Conservation (phyloP, 2,329 filamentous ascomycete genomes). For the Colletotrichum orchidophilum region DNA sequence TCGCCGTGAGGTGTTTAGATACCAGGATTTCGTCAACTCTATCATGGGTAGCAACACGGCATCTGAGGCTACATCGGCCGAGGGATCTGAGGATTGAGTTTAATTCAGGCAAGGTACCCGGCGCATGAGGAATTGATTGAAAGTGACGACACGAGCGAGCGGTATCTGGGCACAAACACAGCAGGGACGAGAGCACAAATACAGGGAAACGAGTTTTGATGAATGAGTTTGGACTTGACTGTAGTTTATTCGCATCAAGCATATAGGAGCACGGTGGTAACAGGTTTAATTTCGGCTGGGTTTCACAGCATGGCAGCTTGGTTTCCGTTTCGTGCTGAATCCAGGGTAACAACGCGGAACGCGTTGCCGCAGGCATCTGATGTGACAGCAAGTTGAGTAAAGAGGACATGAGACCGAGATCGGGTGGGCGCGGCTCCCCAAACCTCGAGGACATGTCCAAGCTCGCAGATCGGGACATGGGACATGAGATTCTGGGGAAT, state of each 20-base stretch:
- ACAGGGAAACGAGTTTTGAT: conserved; percentile 20
- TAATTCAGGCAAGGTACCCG: background rate
- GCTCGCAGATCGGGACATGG: background rate
- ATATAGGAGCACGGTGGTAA: conserved; percentile 3
- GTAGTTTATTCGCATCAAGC: conserved; percentile 19
- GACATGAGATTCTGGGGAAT: conserved; percentile 7
- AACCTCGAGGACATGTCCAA: background rate
- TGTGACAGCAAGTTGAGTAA: background rate
- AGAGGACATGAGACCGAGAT: background rate
- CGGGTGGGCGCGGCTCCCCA: background rate
- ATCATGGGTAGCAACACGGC: conserved; percentile 64
- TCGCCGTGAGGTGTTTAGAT: conserved; percentile 89
- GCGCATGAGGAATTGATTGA: conserved; percentile 1
- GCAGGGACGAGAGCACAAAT: conserved; percentile 12
- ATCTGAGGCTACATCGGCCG: conserved; percentile 42
- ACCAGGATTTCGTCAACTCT: conserved; percentile 87
- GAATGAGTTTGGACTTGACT: conserved; percentile 22
- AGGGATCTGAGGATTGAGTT: conserved; percentile 37
- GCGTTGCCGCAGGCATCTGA: background rate
- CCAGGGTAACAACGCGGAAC: background rate
- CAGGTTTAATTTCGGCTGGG: conserved; percentile 21
- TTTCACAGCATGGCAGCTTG: conserved; percentile 14
- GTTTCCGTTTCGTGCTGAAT: background rate
- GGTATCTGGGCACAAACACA: conserved; percentile 18
- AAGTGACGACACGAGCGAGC: conserved; percentile 21